Evolutionary conservation across 495 filamentous ascomycete genomes (phyloP), one percentile per base, ranked within the genome.

Genomic region (Hyphodiscus hymeniophilus): DNA sequence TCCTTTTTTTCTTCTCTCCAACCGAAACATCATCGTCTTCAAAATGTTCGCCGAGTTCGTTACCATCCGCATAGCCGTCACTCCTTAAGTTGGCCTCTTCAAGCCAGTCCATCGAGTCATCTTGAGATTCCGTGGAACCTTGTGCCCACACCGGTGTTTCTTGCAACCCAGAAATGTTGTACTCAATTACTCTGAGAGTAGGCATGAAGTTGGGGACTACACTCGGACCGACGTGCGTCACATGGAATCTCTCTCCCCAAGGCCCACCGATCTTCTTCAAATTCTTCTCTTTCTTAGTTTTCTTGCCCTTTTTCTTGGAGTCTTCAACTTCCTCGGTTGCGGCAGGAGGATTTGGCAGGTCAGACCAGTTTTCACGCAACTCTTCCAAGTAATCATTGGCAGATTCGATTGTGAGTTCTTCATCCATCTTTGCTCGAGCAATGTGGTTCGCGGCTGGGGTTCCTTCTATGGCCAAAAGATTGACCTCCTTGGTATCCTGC

Each of bases 181-280:
- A 99, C 60, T 96, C 88, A 44, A 90, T 68, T 18, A 97, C 76
- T 3, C 92, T 75, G 28, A 97, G 61, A 3, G 85, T 87, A 1
- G 92, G 92, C 58, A 92, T 94, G 62, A 85, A 95, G 53, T 91
- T 97, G 0, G 92, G 92, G 2, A 99, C 86, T 24, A 99, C 63
- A 58, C 89, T 95, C 1, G 92, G 84, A 15, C 79, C 72, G 42
- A 95, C 84, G 33, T 90, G 66, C 0, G 86, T 79, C 3, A 92
- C 64, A 24, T 87, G 80, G 63, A 85, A 99, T 32, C 91, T 77
- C 59, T 97, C 91, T 2, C 77, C 90, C 72, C 77, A 94, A 34
- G 73, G 70, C 1, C 87, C 89, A 24, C 85, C 89, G 50, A 91
- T 79, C 48, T 80, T 73, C 45, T 84, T 71, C 20, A 80, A 31